phyloP scores from a whole-genome alignment of 805 yeast species.

The Sugiyamaella qingdaonensis region DNA sequence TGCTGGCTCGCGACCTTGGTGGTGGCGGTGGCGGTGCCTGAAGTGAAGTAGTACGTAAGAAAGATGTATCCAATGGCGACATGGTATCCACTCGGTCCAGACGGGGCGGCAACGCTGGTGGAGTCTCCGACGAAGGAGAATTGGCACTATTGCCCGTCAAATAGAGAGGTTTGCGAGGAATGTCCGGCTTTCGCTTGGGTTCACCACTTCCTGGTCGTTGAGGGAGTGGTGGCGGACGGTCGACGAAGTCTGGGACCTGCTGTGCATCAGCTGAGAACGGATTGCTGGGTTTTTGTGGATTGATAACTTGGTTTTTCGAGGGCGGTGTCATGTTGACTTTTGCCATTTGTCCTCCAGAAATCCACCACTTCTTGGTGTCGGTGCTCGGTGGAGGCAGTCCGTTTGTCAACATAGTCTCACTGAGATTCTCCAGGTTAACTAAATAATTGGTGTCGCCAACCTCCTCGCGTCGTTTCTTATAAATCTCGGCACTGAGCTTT shows the following conservation, averaged over 20 bases:
- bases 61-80: constrained; percentile 1
- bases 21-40: constrained; percentile 10
- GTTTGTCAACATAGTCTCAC: constrained; percentile 26
- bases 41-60: not conserved
- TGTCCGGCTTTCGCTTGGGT: not conserved
- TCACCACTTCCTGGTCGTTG: constrained; percentile 4
- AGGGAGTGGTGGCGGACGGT: constrained; percentile 18
- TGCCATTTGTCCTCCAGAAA: constrained; percentile 69
- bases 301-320: constrained; percentile 46
- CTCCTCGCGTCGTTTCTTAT: constrained; percentile 49
- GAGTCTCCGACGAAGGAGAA: not conserved
- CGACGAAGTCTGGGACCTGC: constrained; percentile 51
- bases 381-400: constrained; percentile 87
- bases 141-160: not conserved
- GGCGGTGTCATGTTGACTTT: constrained; percentile 49
- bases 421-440: constrained; percentile 26
- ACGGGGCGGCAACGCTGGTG: constrained; percentile 11
- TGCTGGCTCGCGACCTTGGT: constrained; percentile 11
- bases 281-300: constrained; percentile 65
- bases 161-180: constrained; percentile 15
- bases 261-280: constrained; percentile 55
- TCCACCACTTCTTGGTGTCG: constrained; percentile 87
- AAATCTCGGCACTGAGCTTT: constrained; percentile 53
- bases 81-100: not conserved
- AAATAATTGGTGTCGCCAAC: constrained; percentile 33